Base-by-base conservation (phyloP, 148 eudicot genomes). In the Cornus florida region DNA sequence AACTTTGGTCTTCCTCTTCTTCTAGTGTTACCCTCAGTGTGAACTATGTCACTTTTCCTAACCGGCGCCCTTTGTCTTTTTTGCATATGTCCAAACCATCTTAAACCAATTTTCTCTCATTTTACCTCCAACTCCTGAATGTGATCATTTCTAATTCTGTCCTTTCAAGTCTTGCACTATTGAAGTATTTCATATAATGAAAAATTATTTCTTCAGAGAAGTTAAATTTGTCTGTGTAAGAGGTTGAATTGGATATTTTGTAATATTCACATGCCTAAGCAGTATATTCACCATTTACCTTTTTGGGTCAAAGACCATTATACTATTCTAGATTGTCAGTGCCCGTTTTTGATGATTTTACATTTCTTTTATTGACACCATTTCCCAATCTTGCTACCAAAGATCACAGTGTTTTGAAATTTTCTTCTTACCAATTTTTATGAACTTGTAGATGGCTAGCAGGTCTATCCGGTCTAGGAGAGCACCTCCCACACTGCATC, bases 401-500 rank as follows among this genome's bases (percentile, higher is more conserved):
- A 22, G 20, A 66, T 39, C n/a, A 69, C 74, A n/a, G 17, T 24
- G 23, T 24, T 66, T 17, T 80, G n/a, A 6, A n/a, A 67, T 75
- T 71, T 53, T 67, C 38, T 59, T 68, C 53, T 71, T 17, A 71
- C 33, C 48, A 53, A 59, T 20, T 56, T 66, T 71, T 67, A 31
- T 31, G 28, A 71, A 76, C 39, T 7, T 80, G 13, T 69, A 85
- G 90, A 93, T 93, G 97, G 86, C 91, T 67, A 84, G 82, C 53
- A 89, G 89, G 24, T 70, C 92, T 28, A 84, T 91, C n/a, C 83
- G 91, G 77, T 84, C 83, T 69, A 89, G 87, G 78, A 88, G 77
- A 79, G 67, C 75, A 74, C 81, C 82, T 38, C 70, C 83, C 19
- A 32, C 56, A 82, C 91, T 83, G 75, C 86, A 81, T 65, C 82